Percentiles rank a stretch among this genome's conserved stretches.
phyloP scores from a whole-genome alignment of 2,329 filamentous ascomycete genomes.

The Decorospora gaudefroyi region DNA sequence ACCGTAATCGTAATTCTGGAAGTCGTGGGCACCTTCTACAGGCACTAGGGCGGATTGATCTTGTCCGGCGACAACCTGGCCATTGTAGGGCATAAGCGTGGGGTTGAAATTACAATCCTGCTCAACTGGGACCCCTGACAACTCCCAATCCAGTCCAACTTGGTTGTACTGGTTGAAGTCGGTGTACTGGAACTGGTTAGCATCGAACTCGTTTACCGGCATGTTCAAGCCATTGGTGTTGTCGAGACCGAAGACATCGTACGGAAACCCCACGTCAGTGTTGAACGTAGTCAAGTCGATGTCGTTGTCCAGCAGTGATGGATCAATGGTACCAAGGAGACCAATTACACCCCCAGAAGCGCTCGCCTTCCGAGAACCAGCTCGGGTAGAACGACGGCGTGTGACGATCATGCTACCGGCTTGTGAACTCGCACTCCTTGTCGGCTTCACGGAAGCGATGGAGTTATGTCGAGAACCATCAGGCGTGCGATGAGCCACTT shows the following conservation, averaged over 20 bases:
- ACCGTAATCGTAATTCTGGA: background rate
- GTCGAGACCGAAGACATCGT: slow-evolving; percentile 2
- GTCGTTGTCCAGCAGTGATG: slow-evolving; percentile 3
- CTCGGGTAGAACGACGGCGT: slow-evolving; percentile 7
- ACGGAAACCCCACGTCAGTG: background rate
- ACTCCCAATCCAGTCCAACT: background rate
- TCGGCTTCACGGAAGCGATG: background rate
- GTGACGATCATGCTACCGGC: background rate
- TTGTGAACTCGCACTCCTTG: slow-evolving; percentile 6
- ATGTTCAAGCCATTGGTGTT: background rate
- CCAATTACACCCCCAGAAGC: slow-evolving; percentile 10
- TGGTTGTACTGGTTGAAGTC: background rate
- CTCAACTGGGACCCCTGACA: background rate
- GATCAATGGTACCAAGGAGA: slow-evolving; percentile 8
- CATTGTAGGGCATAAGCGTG: background rate
- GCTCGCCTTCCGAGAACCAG: slow-evolving; percentile 7
- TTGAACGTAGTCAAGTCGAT: slow-evolving; percentile 6
- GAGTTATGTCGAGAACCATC: background rate
- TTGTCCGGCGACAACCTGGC: background rate
- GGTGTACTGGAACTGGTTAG: background rate
- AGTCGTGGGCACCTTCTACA: background rate
- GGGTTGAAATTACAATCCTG: background rate
- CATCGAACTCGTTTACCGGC: background rate
- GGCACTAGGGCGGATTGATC: background rate
- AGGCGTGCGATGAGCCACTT: background rate